Conservation (phyloP, 2,329 filamentous ascomycete species). For the Fusarium chaquense region DNA sequence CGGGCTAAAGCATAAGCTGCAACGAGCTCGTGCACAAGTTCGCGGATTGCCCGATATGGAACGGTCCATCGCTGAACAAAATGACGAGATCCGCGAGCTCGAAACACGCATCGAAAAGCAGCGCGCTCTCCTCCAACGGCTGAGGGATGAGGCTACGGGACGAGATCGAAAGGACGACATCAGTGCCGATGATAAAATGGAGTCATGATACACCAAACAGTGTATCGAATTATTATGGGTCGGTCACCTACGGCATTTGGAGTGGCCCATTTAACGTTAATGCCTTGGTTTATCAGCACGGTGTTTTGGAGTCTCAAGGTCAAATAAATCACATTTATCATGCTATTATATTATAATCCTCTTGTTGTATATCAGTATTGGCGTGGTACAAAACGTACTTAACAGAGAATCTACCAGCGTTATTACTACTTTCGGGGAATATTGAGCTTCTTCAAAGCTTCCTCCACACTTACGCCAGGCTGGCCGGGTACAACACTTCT, state of each 20-base stretch:
- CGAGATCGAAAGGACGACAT: slow-evolving; percentile 50
- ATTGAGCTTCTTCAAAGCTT: slow-evolving; percentile 70
- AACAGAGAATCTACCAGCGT: background rate
- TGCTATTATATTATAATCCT: slow-evolving; percentile 26
- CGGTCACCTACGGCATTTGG: slow-evolving; percentile 1
- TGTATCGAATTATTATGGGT: slow-evolving; percentile 17
- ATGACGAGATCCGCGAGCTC: slow-evolving; percentile 75
- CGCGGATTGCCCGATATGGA: slow-evolving; percentile 76
- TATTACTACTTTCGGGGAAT: slow-evolving; percentile 47
- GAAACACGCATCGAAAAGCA: slow-evolving; percentile 73
- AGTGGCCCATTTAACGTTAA: background rate
- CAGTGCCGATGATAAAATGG: slow-evolving; percentile 55
- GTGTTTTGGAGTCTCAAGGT: slow-evolving; percentile 30
- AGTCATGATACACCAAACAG: slow-evolving; percentile 49
- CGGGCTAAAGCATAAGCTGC: slow-evolving; percentile 83
- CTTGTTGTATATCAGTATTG: slow-evolving; percentile 1
- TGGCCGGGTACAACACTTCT: slow-evolving; percentile 73
- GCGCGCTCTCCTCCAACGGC: slow-evolving; percentile 65
- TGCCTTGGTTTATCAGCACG: slow-evolving; percentile 16
- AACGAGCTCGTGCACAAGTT: slow-evolving; percentile 77
- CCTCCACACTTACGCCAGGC: slow-evolving; percentile 70
- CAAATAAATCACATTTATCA: slow-evolving; percentile 18
- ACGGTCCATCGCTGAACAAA: slow-evolving; percentile 74
- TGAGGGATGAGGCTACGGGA: slow-evolving; percentile 62
- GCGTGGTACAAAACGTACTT: slow-evolving; percentile 7